Percentiles rank a stretch among this genome's conserved stretches.
phyloP scores from a whole-genome alignment of 2,329 filamentous ascomycete species.

The Emmonsia crescens region DNA sequence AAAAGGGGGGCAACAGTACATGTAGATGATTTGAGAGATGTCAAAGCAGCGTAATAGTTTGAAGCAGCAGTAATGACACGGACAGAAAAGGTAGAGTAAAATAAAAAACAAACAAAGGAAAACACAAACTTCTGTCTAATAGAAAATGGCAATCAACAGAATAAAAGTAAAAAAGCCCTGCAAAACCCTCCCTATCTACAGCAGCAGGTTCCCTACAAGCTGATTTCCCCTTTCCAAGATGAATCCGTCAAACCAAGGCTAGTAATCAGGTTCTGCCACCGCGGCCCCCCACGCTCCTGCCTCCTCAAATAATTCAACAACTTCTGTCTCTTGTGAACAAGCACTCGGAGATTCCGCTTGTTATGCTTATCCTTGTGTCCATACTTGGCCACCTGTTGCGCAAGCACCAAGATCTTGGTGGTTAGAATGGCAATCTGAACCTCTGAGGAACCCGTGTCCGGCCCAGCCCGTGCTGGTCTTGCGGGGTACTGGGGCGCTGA shows the following conservation, averaged over 20 bases:
- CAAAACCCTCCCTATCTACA: neutral
- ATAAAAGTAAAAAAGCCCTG: neutral
- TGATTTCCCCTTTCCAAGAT: slow-evolving; percentile 85
- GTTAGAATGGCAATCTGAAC: slow-evolving; percentile 97
- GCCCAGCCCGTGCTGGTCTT: slow-evolving; percentile 56
- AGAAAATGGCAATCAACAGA: neutral
- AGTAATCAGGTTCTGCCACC: slow-evolving; percentile 78
- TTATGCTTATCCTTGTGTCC: slow-evolving; percentile 86
- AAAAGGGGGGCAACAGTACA: neutral
- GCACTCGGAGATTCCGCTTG: slow-evolving; percentile 73
- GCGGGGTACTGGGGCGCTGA: slow-evolving; percentile 25
- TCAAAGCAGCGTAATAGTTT: neutral
- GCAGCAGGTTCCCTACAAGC: slow-evolving; percentile 40
- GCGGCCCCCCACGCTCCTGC: slow-evolving; percentile 81
- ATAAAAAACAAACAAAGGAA: neutral
- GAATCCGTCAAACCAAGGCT: slow-evolving; percentile 77
- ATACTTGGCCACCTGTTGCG: slow-evolving; percentile 56
- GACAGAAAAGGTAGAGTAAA: neutral
- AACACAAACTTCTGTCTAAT: neutral
- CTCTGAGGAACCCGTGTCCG: slow-evolving; percentile 88
- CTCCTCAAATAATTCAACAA: slow-evolving; percentile 73
- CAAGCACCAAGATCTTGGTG: slow-evolving; percentile 76
- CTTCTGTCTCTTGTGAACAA: slow-evolving; percentile 85
- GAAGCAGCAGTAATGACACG: neutral
- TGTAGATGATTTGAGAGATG: neutral